Base-by-base conservation (phyloP, 345 rosid species). In the Citrus hindsii region DNA sequence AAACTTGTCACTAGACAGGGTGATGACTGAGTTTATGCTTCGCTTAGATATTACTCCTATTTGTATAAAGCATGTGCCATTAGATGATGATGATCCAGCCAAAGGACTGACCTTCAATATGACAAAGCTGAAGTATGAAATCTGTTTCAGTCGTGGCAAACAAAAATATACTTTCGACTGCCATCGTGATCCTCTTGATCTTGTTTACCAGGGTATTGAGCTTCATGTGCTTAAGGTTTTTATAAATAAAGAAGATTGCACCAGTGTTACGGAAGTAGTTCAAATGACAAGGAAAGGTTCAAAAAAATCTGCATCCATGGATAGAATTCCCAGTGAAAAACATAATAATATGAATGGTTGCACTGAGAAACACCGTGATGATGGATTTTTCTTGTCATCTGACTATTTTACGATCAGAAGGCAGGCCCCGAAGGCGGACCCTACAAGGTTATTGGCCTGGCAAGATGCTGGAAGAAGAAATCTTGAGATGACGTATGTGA, bases 401-500 rank as follows among this genome's bases (percentile, higher is more conserved):
- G 97, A 92, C 87, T 96, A 94, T 84, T 96, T 96, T 81, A 92
- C 99, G 6, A 89, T 96, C 74, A 89, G 99, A 90, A 91, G 90
- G 89, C 99, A 96, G 84, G 88, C 98, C 79, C 94, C 90, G 38
- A 96, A 96, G 87, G 98, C 95, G 74, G 97, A 96, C 82, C 89
- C 98, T 68, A 90, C 87, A 66, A 92, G 95, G 76, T 80, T 96
- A 83, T 85, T 92, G 82, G 97, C 99, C 62, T 96, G 99, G 99
- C 99, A 92, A 91, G 98, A 90, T 88, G 95, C 95, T 90, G 98
- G 98, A 76, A 92, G 95, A 86, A 91, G 87, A 89, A 94, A 94
- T 85, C 86, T 86, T 84, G 98, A 94, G 91, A 89, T 91, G 97
- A 94, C 95, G 18, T 89, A 87, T 84, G 97, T 94, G 75, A 88